These are phyloP conservation scores for Trichosporon inkin DNA, from an alignment of 1,284 basidiomycete species.

Conservation along the genomic window DNA sequence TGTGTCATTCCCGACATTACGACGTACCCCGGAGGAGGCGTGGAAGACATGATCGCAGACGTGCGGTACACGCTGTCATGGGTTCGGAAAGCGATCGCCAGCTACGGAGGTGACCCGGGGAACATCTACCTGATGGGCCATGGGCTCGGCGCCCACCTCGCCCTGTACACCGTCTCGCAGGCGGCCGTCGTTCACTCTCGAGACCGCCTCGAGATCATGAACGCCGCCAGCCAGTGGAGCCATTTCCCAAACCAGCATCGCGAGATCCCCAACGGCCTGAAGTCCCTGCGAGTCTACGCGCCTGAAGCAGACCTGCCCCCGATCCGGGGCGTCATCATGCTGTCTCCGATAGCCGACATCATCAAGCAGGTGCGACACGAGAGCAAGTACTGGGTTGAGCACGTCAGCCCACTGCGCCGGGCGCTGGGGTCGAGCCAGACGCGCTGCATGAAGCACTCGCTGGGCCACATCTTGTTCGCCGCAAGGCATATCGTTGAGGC, in stretches of 20 bases:
- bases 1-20: constrained; percentile 29
- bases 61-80: constrained; percentile 25
- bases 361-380: constrained; percentile 48
- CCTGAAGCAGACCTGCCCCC: constrained; percentile 42
- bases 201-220: constrained; percentile 25
- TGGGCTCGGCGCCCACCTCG: constrained; percentile 47
- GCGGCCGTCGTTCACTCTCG: constrained; percentile 31
- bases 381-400: constrained; percentile 45
- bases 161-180: constrained; percentile 41
- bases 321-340: constrained; percentile 44
- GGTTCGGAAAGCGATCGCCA: constrained; percentile 20
- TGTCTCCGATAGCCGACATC: constrained; percentile 49
- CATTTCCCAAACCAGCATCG: constrained; percentile 11
- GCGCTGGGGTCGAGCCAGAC: constrained; percentile 47
- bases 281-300: constrained; percentile 42
- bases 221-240: constrained; percentile 19
- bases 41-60: constrained; percentile 26
- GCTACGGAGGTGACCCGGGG: constrained; percentile 41
- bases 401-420: constrained; percentile 46
- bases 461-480: constrained; percentile 49
- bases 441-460: constrained; percentile 48
- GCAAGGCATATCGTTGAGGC: constrained; percentile 47
- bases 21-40: constrained; percentile 25
- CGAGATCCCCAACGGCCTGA: constrained; percentile 26
- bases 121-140: constrained; percentile 47